Evolutionary conservation across 371 early-diverging fungal genomes (phyloP).

Genomic region (Saksenaea oblongispora): DNA sequence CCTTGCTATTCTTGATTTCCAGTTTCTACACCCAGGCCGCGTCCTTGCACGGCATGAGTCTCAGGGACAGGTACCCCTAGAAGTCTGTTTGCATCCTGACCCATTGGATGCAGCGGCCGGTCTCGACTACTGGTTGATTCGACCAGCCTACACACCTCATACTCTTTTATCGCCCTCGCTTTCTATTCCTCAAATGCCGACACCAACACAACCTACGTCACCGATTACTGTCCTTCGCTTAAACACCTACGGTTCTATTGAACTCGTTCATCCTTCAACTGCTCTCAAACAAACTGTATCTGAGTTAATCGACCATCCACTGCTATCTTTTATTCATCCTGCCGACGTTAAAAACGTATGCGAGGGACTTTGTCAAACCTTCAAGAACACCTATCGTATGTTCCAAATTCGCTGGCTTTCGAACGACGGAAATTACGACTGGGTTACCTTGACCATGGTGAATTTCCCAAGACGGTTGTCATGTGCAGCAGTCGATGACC

Average conservation of each 20-base stretch:
- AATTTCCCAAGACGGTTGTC: conserved; percentile 9
- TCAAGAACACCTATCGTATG: conserved; percentile 10
- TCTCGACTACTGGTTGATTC: conserved; percentile 41
- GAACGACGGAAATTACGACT: neutral
- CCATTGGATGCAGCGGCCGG: conserved; percentile 19
- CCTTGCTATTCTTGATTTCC: neutral
- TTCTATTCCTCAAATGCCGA: neutral
- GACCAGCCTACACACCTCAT: conserved; percentile 11
- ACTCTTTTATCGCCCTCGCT: neutral
- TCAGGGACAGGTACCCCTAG: conserved; percentile 20
- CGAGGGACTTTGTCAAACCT: conserved; percentile 19
- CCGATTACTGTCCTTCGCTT: conserved; percentile 28
- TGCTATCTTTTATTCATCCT: conserved; percentile 42
- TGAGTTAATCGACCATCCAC: conserved; percentile 29
- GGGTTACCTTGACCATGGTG: conserved; percentile 7
- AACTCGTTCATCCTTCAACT: conserved; percentile 24
- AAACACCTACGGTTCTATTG: conserved; percentile 37
- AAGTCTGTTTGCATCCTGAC: conserved; percentile 37
- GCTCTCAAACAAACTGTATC: neutral
- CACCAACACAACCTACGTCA: neutral
- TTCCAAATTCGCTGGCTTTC: conserved; percentile 32
- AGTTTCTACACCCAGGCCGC: neutral
- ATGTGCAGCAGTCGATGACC: neutral
- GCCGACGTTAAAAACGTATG: conserved; percentile 35
- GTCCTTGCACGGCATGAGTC: conserved; percentile 17